A percentile compares a stretch with the other conserved stretches of the same genome.
phyloP scores from a whole-genome alignment of 1,284 basidiomycete species.

The Fomitopsis pinicola region DNA sequence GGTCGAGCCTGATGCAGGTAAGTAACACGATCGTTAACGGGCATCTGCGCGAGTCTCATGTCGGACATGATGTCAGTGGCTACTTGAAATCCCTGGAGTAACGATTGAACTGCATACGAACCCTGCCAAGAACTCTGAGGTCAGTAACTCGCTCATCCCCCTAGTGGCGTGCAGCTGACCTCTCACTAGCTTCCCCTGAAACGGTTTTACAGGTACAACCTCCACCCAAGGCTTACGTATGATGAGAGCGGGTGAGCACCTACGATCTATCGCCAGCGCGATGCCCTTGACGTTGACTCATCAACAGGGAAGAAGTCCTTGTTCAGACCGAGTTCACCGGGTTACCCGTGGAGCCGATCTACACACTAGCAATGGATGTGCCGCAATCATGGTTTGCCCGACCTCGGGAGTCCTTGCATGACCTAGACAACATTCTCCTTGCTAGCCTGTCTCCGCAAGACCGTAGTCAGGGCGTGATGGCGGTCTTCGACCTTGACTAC shows the following conservation, averaged over 20 bases:
- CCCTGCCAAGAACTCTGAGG: constrained; percentile 65
- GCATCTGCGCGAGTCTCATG: background rate
- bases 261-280: background rate
- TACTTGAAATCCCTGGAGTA: constrained; percentile 56
- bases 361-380: constrained; percentile 89
- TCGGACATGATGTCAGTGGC: constrained; percentile 38
- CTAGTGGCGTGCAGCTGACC: background rate
- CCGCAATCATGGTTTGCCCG: constrained; percentile 91
- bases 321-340: constrained; percentile 48
- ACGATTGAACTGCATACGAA: constrained; percentile 76
- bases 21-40: constrained; percentile 11
- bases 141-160: constrained; percentile 26
- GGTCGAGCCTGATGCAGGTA: constrained; percentile 77
- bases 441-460: constrained; percentile 57
- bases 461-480: constrained; percentile 59
- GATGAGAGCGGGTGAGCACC: constrained; percentile 63
- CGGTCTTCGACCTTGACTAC: constrained; percentile 85
- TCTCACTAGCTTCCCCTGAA: constrained; percentile 78
- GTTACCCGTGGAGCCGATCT: constrained; percentile 70
- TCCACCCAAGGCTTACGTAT: constrained; percentile 59
- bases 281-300: constrained; percentile 3
- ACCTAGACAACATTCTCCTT: constrained; percentile 95
- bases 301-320: constrained; percentile 47
- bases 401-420: constrained; percentile 84
- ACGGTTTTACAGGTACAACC: constrained; percentile 87